Evolutionary conservation across 2,329 filamentous ascomycete species (phyloP).

Genomic region (Aspergillus melleus): DNA sequence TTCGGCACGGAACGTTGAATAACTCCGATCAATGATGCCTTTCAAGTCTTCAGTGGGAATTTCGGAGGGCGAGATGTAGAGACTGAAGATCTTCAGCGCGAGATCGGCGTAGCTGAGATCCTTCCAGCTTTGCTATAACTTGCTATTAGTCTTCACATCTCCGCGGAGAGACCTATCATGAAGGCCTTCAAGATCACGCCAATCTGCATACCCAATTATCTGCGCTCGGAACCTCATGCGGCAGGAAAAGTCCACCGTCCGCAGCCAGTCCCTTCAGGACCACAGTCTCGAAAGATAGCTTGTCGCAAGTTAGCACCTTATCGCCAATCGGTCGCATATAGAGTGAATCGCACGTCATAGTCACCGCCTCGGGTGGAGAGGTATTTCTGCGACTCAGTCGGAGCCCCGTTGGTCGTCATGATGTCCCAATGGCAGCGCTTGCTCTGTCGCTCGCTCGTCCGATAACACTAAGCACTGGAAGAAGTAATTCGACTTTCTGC

Average conservation of each 20-base stretch:
- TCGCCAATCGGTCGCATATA: neutral
- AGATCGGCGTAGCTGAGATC: conserved; percentile 13
- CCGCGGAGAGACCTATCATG: neutral
- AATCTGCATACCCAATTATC: conserved; percentile 10
- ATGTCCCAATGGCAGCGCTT: neutral
- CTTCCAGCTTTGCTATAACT: conserved; percentile 6
- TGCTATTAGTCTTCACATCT: neutral
- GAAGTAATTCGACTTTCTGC: neutral
- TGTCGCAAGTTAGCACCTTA: neutral
- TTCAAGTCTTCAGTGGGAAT: conserved; percentile 79
- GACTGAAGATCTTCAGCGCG: conserved; percentile 74
- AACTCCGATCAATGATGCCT: conserved; percentile 79
- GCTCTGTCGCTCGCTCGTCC: neutral
- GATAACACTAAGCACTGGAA: neutral
- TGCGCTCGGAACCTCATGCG: conserved; percentile 62
- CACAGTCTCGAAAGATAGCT: conserved; percentile 79
- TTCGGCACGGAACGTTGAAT: conserved; percentile 80
- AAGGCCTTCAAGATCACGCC: neutral
- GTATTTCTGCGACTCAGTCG: conserved; percentile 56
- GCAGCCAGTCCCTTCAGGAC: conserved; percentile 82
- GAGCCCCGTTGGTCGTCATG: neutral
- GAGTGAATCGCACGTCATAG: conserved; percentile 54
- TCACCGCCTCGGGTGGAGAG: conserved; percentile 63
- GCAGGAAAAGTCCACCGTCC: conserved; percentile 85
- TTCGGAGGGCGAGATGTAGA: conserved; percentile 82